A percentile compares a stretch with the other conserved stretches of the same genome.
These are phyloP conservation scores for Bassia scoparia DNA, from an alignment of 148 eudicot species.

Conservation along the genomic window DNA sequence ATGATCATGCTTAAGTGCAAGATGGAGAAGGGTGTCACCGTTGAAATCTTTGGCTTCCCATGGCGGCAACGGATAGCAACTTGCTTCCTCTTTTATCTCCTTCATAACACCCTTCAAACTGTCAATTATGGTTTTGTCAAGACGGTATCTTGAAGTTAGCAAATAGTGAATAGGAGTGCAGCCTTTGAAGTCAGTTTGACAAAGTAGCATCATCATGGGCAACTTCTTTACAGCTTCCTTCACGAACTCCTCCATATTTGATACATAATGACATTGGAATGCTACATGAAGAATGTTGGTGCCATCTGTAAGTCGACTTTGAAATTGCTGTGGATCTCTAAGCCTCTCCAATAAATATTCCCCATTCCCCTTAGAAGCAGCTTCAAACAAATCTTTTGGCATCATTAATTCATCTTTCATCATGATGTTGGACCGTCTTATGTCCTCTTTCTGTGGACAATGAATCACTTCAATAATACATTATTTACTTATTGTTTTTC, in stretches of 20 bases:
- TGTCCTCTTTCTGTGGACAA: not conserved
- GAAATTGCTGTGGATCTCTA: not conserved
- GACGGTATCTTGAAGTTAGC: no score
- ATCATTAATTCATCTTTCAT: not conserved
- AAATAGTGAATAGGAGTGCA: not conserved
- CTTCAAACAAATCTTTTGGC: not conserved
- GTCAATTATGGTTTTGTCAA: not conserved
- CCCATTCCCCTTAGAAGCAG: not conserved
- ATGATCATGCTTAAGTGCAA: no score
- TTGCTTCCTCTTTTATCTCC: no score
- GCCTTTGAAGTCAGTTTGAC: not conserved
- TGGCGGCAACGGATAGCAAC: not conserved
- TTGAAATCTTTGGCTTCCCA: not conserved
- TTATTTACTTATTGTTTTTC: no score
- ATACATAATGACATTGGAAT: not conserved
- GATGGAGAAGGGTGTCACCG: not conserved
- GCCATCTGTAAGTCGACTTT: not conserved
- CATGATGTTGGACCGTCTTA: not conserved
- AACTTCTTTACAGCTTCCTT: not conserved
- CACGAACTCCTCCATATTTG: not conserved
- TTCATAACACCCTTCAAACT: not conserved
- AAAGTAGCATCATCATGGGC: not conserved
- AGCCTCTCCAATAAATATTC: not conserved
- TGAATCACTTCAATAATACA: no score
- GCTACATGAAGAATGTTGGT: not conserved